These are phyloP conservation scores for Nyctanthes arbortristis DNA, from an alignment of 257 asterid species.

Conservation along the genomic window DNA sequence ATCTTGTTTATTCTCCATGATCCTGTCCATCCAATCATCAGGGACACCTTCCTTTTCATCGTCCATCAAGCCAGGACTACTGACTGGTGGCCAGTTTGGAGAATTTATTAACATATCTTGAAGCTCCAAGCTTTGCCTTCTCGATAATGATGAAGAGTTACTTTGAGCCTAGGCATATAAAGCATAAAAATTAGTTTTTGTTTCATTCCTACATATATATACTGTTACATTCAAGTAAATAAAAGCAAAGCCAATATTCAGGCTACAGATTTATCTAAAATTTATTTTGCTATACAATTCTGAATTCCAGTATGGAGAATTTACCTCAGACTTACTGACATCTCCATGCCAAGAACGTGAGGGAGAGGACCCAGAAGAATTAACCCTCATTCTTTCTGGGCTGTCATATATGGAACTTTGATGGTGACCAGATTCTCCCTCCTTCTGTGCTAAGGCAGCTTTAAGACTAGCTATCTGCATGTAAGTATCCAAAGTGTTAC, in stretches of 20 bases:
- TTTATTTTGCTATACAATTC: not conserved
- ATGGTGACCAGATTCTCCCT: slow-evolving; percentile 39
- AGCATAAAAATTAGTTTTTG: not conserved
- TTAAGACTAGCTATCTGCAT: slow-evolving; percentile 67
- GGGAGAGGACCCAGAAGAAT: slow-evolving; percentile 47
- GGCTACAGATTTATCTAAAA: not conserved
- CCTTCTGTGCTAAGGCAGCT: slow-evolving; percentile 69
- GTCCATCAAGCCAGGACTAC: slow-evolving; percentile 38
- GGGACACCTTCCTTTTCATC: slow-evolving; percentile 41
- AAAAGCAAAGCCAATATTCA: not conserved
- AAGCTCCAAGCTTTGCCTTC: slow-evolving; percentile 65
- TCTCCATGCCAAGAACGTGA: slow-evolving; percentile 43
- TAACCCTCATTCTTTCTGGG: slow-evolving; percentile 47
- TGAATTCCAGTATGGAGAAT: not conserved
- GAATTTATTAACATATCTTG: slow-evolving; percentile 45
- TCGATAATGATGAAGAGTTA: slow-evolving; percentile 35
- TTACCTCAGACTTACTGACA: slow-evolving; percentile 34
- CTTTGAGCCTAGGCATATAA: slow-evolving; percentile 34
- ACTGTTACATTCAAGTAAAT: too few species aligned
- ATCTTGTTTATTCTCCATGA: slow-evolving; percentile 44
- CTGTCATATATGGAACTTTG: slow-evolving; percentile 40
- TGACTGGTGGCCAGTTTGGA: slow-evolving; percentile 47
- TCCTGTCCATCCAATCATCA: slow-evolving; percentile 60
- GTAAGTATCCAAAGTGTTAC: slow-evolving; percentile 6
- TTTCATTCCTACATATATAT: too few species aligned